These are phyloP conservation scores for Nosema muscidifuracis DNA, from an alignment of 371 early-diverging fungal genomes.

Conservation along the genomic window DNA sequence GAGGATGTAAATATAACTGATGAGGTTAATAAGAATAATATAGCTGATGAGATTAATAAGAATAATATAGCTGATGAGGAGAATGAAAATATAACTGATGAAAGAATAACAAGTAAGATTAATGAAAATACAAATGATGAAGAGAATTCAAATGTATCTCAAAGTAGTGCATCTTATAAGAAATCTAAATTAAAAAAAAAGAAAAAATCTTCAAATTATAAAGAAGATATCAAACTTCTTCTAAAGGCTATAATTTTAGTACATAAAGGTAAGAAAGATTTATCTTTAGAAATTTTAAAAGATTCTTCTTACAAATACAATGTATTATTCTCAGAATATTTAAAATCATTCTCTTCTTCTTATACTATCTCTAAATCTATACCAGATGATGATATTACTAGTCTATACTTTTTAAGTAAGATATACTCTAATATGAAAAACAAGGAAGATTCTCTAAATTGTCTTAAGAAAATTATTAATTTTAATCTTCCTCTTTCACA, in stretches of 20 bases:
- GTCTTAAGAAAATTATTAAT: neutral
- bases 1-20: neutral
- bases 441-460: neutral
- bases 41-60: neutral
- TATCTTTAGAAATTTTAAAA: slow-evolving; percentile 10
- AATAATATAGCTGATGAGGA: no score
- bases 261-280: slow-evolving; percentile 5
- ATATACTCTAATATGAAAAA: slow-evolving; percentile 3
- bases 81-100: no score
- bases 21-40: neutral
- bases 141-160: neutral
- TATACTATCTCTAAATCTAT: neutral
- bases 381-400: slow-evolving; percentile 19
- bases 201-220: slow-evolving; percentile 4
- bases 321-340: neutral
- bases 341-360: neutral
- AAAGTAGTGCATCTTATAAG: neutral
- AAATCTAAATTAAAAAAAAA: neutral
- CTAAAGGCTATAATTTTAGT: neutral
- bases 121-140: no score
- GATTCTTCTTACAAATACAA: slow-evolving; percentile 14
- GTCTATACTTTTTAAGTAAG: slow-evolving; percentile 9
- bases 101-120: no score
- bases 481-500: neutral
- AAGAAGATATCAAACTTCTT: slow-evolving; percentile 10